Evolutionary conservation across 2,329 filamentous ascomycete species (phyloP).

Genomic region (Xylaria sp.): DNA sequence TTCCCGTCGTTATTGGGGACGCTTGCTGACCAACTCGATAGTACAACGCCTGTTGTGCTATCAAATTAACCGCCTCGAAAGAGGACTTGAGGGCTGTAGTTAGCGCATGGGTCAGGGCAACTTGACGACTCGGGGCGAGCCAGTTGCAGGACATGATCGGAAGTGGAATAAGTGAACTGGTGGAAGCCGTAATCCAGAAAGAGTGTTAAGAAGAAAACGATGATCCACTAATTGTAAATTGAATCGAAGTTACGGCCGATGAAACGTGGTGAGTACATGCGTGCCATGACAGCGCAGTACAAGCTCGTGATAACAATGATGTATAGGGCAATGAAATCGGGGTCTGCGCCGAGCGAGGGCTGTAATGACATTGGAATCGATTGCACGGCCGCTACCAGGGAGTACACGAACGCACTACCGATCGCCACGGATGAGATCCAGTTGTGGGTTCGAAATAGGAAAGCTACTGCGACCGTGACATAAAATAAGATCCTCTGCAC

Average conservation of each 20-base stretch:
- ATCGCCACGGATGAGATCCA: slow-evolving; percentile 9
- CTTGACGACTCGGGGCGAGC: neutral
- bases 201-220: neutral
- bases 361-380: slow-evolving; percentile 1
- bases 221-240: slow-evolving; percentile 1
- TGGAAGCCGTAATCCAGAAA: neutral
- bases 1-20: neutral
- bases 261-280: slow-evolving; percentile 5
- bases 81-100: neutral
- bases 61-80: neutral
- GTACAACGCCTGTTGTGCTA: neutral
- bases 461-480: neutral
- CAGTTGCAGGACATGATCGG: neutral
- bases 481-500: slow-evolving; percentile 4
- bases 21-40: neutral
- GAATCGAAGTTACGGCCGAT: slow-evolving; percentile 6
- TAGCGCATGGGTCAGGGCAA: neutral
- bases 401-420: neutral
- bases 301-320: slow-evolving; percentile 1
- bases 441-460: neutral
- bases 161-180: neutral
- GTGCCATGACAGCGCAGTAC: neutral
- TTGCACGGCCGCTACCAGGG: neutral
- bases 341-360: slow-evolving; percentile 8
- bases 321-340: neutral